Evolutionary conservation across 768 basidiomycete genomes (phyloP).

Genomic region (Pleurotus cornucopiae): DNA sequence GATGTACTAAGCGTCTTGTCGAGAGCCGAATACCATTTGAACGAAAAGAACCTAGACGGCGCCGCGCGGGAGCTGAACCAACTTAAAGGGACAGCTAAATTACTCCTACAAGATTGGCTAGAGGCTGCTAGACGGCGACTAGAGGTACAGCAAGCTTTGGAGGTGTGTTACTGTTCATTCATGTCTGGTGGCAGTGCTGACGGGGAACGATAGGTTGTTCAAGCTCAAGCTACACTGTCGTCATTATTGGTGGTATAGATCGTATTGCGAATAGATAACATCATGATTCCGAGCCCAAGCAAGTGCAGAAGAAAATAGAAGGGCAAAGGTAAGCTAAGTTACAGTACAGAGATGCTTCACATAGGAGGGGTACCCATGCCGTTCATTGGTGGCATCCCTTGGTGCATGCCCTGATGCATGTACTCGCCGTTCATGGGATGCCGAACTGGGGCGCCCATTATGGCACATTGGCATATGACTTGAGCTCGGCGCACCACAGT

Average conservation of each 20-base stretch:
- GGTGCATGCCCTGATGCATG: background rate
- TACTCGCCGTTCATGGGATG: background rate
- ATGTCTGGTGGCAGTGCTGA: constrained; percentile 8
- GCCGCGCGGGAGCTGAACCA: constrained; percentile 92
- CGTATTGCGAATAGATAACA: constrained; percentile 16
- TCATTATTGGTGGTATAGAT: constrained; percentile 71
- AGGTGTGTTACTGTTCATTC: constrained; percentile 41
- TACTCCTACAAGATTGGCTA: constrained; percentile 82
- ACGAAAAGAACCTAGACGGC: constrained; percentile 88
- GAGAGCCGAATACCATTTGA: constrained; percentile 83
- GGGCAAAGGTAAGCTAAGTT: background rate
- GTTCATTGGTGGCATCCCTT: background rate
- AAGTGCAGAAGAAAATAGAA: background rate
- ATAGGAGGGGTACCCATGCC: constrained; percentile 2
- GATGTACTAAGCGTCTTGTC: constrained; percentile 88
- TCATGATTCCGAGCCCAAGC: constrained; percentile 17
- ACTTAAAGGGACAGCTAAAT: constrained; percentile 75
- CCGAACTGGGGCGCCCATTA: constrained; percentile 31
- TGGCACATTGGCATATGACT: constrained; percentile 82
- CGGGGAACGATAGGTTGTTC: constrained; percentile 54
- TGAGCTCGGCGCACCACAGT: constrained; percentile 81
- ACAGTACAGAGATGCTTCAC: background rate
- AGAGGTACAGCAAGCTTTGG: constrained; percentile 89
- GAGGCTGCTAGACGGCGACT: constrained; percentile 82
- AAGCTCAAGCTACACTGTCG: constrained; percentile 79